Base-by-base conservation (phyloP, 2,329 filamentous ascomycete species). In the Emergomyces africanus region DNA sequence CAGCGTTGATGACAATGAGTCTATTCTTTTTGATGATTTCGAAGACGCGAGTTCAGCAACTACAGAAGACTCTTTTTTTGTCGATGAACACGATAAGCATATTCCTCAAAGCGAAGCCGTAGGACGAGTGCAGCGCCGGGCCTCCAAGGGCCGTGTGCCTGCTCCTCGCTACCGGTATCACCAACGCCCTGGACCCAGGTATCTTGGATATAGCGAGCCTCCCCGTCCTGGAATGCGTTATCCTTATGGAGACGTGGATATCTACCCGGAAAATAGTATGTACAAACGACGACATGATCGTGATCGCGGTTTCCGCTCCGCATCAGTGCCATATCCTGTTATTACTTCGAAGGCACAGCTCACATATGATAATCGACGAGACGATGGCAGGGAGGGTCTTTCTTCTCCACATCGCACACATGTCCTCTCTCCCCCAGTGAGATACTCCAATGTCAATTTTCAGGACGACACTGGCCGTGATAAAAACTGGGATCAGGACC, bases 1-100 rank as follows among this genome's bases (percentile, higher is more conserved):
- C 58, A 71, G 68, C 44, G 61, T 65, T 28, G 68, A 64, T n/a
- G 68, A 71, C 33, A 68, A 69, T 20, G 67, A 69, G 20, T 69
- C 68, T 1, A 59, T 64, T 42, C 57, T 67, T 8, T 68, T 67
- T 44, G 70, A 70, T 9, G 67, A 67, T 3, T 62, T 66, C 5
- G 60, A 65, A 8, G 68, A 64, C 42, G 70, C 68, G 6, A 64
- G 63, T 37, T 54, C 50, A 39, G 50, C 10, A 15, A 54, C 33
- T 1, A 69, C 67, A 6, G 70, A 71, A 12, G 64, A 66, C 33
- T 65, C 64, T 2, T 59, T 57, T 20, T 50, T 60, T 10, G 64
- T 65, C 15, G 61, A 61, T 37, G 67, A 69, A 42, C 60, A 64
- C 20, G 59, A 62, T 6, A 62, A 67, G n/a, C 60, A 60, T 33